Conservation (phyloP, 2,329 filamentous ascomycete species). For the Penicillium sclerotiorum region DNA sequence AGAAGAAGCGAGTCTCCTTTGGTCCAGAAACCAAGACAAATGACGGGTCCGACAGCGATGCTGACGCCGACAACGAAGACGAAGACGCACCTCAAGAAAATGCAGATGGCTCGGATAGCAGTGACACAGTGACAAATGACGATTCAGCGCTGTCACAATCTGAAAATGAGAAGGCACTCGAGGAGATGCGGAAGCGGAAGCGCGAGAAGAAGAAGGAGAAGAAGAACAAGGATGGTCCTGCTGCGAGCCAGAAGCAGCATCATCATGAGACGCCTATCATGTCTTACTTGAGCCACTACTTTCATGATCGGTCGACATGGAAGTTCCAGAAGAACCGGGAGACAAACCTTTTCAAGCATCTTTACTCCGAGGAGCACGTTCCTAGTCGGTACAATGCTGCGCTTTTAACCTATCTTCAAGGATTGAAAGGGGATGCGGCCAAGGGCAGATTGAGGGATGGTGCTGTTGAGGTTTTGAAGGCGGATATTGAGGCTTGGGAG, state of each 20-base stretch:
- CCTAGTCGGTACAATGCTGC: slow-evolving; percentile 69
- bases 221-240: slow-evolving; percentile 15
- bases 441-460: slow-evolving; percentile 65
- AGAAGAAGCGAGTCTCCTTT: slow-evolving; percentile 62
- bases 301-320: slow-evolving; percentile 71
- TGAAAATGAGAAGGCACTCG: slow-evolving; percentile 15
- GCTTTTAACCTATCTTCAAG: slow-evolving; percentile 76
- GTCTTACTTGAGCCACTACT: slow-evolving; percentile 76
- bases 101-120: slow-evolving; percentile 6
- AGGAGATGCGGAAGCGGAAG: slow-evolving; percentile 36
- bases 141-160: slow-evolving; percentile 24
- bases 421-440: slow-evolving; percentile 74
- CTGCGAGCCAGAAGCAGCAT: too few species aligned
- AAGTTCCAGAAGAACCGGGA: slow-evolving; percentile 97
- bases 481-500: slow-evolving; percentile 45
- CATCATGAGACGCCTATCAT: slow-evolving; percentile 59
- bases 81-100: slow-evolving; percentile 7
- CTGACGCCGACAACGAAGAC: slow-evolving; percentile 9
- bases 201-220: slow-evolving; percentile 31
- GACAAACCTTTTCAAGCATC: slow-evolving; percentile 78
- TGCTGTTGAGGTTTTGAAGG: slow-evolving; percentile 61
- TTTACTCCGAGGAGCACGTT: slow-evolving; percentile 72
- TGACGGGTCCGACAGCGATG: slow-evolving; percentile 53
- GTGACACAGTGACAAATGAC: slow-evolving; percentile 16
- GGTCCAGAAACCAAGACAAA: slow-evolving; percentile 63